Base-by-base conservation (phyloP, 78 protist species). In the Bigelowiella natans region DNA sequence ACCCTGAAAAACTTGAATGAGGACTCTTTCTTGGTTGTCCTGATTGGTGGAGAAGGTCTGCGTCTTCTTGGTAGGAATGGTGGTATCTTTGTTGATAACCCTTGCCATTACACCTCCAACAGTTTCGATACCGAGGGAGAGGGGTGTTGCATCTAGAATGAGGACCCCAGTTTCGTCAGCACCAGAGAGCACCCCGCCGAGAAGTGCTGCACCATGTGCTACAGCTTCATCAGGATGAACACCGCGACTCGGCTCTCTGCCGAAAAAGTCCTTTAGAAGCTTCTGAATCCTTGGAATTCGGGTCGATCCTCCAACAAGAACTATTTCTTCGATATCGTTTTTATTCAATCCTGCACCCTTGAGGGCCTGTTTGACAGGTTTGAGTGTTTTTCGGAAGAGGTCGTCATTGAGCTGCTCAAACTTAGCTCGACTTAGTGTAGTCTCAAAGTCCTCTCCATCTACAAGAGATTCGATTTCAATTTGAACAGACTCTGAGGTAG, bases 151-250 rank as follows among this genome's bases (percentile, higher is more conserved):
- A 86, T 98, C 99, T 86, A 97, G 90, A 34, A 97, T 92, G n/a
- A 96, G 90, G 18, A 94, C 2, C 83, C 93, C 93, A 82, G 90
- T 88, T 0, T 93, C 86, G 89, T 91, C 87, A 28, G 88, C 97
- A n/a, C 96, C 98, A 0, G 95, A 31, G 30, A 98, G 94, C 37
- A 97, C 93, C 29, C 96, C 98, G n/a, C 97, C 99, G 94, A 98
- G 99, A 2, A 98, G 97, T 39, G 99, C 99, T 0, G 99, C 99
- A 51, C 94, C 93, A 83, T 92, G 94, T 38, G 99, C 99, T 0
- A 98, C 99, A 38, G 99, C 99, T 94, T 98, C 99, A 85, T 99
- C 99, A 91, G 99, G 99, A 95, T 98, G 96, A 94, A 98, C 95
- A 63, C 98, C 97, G 87, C 92, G 91, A 93, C 94, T 96, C 37